phyloP scores from a whole-genome alignment of 345 rosid genomes.

The Salix caprea region DNA sequence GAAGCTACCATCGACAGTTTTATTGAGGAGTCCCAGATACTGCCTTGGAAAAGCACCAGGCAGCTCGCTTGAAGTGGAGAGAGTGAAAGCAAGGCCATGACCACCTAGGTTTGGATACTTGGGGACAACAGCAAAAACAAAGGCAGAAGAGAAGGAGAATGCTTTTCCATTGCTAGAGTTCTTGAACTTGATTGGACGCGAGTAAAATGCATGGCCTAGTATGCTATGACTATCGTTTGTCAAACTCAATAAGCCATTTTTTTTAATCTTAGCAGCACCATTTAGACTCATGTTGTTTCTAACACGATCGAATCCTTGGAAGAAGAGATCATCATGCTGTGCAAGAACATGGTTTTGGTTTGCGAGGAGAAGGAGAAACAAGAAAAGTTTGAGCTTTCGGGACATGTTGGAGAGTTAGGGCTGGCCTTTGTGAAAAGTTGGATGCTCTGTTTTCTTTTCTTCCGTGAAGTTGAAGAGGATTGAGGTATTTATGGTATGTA shows the following conservation, averaged over 20 bases:
- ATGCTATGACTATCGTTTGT: background rate
- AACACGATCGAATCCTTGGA: conserved; percentile 7
- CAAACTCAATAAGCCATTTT: background rate
- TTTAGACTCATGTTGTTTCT: conserved; percentile 31
- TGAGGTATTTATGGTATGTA: background rate
- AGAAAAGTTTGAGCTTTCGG: background rate
- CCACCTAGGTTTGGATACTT: background rate
- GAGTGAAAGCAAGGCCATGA: background rate
- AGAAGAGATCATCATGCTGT: conserved; percentile 12
- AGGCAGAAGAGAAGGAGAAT: background rate
- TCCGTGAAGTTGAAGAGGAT: no score
- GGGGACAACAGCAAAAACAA: background rate
- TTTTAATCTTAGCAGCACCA: background rate
- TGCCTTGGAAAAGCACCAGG: background rate
- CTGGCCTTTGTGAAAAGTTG: background rate
- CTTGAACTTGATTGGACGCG: background rate
- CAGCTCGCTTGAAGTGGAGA: background rate
- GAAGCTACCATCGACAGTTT: background rate
- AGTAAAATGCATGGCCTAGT: background rate
- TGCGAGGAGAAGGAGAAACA: background rate
- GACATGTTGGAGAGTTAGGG: background rate
- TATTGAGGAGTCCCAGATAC: background rate
- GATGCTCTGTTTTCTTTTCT: background rate
- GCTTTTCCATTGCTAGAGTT: background rate
- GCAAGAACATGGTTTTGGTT: conserved; percentile 14